These are phyloP conservation scores for Xylaria palmicola DNA, from an alignment of 495 filamentous ascomycete genomes.

Conservation along the genomic window DNA sequence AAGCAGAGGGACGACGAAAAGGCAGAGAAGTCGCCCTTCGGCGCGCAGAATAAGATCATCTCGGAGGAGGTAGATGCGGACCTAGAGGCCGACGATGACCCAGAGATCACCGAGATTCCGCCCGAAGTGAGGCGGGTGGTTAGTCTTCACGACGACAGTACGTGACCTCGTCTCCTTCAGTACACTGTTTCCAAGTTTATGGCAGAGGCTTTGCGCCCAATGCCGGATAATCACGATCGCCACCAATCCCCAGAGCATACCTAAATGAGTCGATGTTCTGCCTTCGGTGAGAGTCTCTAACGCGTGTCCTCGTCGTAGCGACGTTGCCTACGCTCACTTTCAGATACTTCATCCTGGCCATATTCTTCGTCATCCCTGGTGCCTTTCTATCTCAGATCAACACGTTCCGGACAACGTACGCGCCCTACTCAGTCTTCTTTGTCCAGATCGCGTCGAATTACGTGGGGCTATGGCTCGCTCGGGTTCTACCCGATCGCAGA, in stretches of 20 bases:
- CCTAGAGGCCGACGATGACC: slow-evolving; percentile 41
- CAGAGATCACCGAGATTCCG: slow-evolving; percentile 48
- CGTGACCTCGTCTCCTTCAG: not conserved
- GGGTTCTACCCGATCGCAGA: slow-evolving; percentile 45
- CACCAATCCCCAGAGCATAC: not conserved
- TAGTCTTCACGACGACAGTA: slow-evolving; percentile 50
- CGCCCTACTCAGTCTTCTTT: slow-evolving; percentile 59
- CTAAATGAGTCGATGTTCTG: not conserved
- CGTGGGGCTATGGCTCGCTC: slow-evolving; percentile 53
- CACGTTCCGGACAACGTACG: slow-evolving; percentile 52
- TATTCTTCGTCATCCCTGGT: slow-evolving; percentile 53
- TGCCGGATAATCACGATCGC: not conserved
- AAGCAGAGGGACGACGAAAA: slow-evolving; percentile 1
- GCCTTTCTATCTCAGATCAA: slow-evolving; percentile 56
- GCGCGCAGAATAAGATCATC: slow-evolving; percentile 17
- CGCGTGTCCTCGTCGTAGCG: slow-evolving; percentile 11
- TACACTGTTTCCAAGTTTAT: not conserved
- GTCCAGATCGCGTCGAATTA: slow-evolving; percentile 58
- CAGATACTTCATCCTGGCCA: slow-evolving; percentile 53
- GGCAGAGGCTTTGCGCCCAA: not conserved
- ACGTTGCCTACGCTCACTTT: slow-evolving; percentile 54
- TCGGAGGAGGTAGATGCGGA: slow-evolving; percentile 33
- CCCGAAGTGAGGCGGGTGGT: slow-evolving; percentile 52
- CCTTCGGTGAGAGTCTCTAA: not conserved
- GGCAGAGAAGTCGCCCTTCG: not conserved